phyloP scores from a whole-genome alignment of 2,329 filamentous ascomycete species.

The Sporothrix brasiliensis region DNA sequence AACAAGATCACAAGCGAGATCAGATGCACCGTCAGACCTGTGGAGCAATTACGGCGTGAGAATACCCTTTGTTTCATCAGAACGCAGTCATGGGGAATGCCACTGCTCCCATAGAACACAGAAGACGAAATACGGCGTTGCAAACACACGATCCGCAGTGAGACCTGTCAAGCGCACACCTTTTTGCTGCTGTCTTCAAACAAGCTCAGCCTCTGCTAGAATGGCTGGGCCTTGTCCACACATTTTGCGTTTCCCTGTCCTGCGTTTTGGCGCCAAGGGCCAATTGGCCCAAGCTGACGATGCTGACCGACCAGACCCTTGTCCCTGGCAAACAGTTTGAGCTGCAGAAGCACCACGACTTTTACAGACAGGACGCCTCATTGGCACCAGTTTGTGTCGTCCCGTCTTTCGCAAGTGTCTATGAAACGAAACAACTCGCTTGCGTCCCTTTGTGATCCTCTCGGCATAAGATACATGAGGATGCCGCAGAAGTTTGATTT shows the following conservation, averaged over 20 bases:
- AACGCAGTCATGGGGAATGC: background rate
- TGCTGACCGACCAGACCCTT: background rate
- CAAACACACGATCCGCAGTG: no score
- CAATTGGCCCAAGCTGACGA: background rate
- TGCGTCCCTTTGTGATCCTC: no score
- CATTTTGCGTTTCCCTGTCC: background rate
- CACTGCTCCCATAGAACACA: no score
- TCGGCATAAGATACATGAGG: no score
- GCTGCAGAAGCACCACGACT: background rate
- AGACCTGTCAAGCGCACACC: no score
- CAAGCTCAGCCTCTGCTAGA: slow-evolving; percentile 8
- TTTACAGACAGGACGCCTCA: background rate
- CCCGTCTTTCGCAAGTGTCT: no score
- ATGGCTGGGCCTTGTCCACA: background rate
- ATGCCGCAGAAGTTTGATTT: no score
- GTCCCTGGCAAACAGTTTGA: background rate
- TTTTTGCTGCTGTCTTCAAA: background rate
- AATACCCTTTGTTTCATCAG: background rate
- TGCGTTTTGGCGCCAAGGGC: background rate
- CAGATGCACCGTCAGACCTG: background rate
- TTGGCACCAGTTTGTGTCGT: background rate
- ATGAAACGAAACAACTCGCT: no score
- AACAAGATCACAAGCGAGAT: background rate
- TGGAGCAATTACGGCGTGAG: no score
- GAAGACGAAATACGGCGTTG: no score